Percentiles rank a stretch among this genome's conserved stretches.
Conservation (phyloP, 78 protist genomes). For the Pelomyxa schiedti region DNA sequence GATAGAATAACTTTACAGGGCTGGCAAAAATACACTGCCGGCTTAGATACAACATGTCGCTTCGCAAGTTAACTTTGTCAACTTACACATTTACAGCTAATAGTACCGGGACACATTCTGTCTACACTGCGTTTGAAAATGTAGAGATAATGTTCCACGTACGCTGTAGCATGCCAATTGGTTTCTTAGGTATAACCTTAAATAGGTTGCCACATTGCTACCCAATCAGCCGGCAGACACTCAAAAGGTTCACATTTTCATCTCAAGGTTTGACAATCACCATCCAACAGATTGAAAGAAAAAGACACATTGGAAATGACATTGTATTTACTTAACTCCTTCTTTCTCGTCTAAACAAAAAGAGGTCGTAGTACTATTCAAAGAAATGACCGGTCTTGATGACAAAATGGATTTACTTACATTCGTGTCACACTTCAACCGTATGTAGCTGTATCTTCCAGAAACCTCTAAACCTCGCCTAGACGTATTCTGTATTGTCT, state of each 20-base stretch:
- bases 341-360: too few species aligned
- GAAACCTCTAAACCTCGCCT: neutral
- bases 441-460: neutral
- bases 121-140: constrained; percentile 13
- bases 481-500: neutral
- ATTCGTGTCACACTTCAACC: neutral
- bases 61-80: too few species aligned
- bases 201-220: constrained; percentile 12
- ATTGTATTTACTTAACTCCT: constrained; percentile 39
- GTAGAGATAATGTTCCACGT: constrained; percentile 73
- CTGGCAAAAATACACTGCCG: constrained; percentile 36
- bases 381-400: too few species aligned
- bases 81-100: too few species aligned
- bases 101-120: too few species aligned
- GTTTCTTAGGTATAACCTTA: constrained; percentile 12
- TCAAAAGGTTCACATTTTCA: neutral
- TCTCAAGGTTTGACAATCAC: neutral
- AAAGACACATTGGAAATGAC: constrained; percentile 68
- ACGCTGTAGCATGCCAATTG: constrained; percentile 54
- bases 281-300: constrained; percentile 29
- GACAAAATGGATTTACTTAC: too few species aligned
- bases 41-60: constrained; percentile 35
- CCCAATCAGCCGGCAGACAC: neutral
- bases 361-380: too few species aligned
- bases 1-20: constrained; percentile 20